Conservation (phyloP, 768 basidiomycete genomes). For the Neoboletus brunneissimus region DNA sequence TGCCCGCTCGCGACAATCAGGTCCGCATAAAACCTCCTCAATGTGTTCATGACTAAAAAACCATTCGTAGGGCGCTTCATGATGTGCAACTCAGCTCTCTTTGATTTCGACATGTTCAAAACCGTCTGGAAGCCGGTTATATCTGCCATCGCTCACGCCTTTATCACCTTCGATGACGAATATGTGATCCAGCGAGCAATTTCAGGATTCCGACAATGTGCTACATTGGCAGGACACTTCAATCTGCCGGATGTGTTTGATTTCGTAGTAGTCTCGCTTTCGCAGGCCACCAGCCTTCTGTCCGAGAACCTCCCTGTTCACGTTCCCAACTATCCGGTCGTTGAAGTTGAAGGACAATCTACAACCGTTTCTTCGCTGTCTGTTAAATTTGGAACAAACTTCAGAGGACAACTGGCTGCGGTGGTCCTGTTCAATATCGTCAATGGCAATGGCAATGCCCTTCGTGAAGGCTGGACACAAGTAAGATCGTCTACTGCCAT, state of each 20-base stretch:
- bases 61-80: slow-evolving; percentile 49
- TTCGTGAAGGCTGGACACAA: slow-evolving; percentile 94
- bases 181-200: slow-evolving; percentile 94
- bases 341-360: slow-evolving; percentile 86
- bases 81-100: slow-evolving; percentile 72
- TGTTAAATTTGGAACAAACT: slow-evolving; percentile 90
- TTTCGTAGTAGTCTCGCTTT: slow-evolving; percentile 89
- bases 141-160: slow-evolving; percentile 93
- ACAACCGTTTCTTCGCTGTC: slow-evolving; percentile 91
- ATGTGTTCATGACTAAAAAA: slow-evolving; percentile 23
- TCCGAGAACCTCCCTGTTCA: slow-evolving; percentile 66
- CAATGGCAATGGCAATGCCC: slow-evolving; percentile 90
- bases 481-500: slow-evolving; percentile 37
- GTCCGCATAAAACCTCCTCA: slow-evolving; percentile 38
- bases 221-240: slow-evolving; percentile 87
- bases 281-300: slow-evolving; percentile 85
- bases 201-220: slow-evolving; percentile 95
- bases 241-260: slow-evolving; percentile 94
- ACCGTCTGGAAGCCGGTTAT: slow-evolving; percentile 91
- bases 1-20: slow-evolving; percentile 73
- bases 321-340: slow-evolving; percentile 81
- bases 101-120: slow-evolving; percentile 93
- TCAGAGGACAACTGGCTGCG: slow-evolving; percentile 93
- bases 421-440: slow-evolving; percentile 98
- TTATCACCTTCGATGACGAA: slow-evolving; percentile 95